Conservation (phyloP, 2,329 filamentous ascomycete genomes). For the Ascochyta viciae-villosae region DNA sequence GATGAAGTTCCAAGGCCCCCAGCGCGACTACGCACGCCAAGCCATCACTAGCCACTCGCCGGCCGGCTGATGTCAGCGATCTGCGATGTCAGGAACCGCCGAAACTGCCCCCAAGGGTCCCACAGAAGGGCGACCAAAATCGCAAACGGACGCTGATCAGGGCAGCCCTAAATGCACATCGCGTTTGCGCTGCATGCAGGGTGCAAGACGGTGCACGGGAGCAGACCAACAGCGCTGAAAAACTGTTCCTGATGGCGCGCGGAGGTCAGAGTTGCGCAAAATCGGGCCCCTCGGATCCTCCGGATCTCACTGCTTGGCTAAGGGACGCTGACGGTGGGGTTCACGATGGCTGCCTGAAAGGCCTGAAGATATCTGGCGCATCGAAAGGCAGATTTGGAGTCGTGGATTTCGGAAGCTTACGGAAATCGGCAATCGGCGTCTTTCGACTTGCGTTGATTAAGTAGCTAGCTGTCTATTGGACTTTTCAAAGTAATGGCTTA, state of each 20-base stretch:
- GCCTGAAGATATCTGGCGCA: too few relatives aligned
- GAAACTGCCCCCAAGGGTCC: background rate
- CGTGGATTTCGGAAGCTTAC: too few relatives aligned
- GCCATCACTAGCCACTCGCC: background rate
- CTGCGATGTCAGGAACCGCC: background rate
- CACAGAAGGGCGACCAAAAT: background rate
- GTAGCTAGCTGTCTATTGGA: too few relatives aligned
- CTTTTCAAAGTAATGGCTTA: too few relatives aligned
- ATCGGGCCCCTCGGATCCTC: background rate
- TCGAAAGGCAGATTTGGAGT: too few relatives aligned
- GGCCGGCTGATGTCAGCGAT: background rate
- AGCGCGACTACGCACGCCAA: background rate
- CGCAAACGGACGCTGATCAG: background rate
- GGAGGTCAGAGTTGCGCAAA: background rate
- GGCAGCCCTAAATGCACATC: background rate
- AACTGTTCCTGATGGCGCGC: background rate
- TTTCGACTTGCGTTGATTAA: too few relatives aligned
- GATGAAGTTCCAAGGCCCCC: background rate
- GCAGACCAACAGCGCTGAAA: background rate
- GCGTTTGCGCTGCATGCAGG: background rate
- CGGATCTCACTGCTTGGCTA: background rate
- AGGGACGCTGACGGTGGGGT: too few relatives aligned
- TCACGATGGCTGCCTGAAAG: too few relatives aligned
- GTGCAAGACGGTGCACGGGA: background rate
- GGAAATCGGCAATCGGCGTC: too few relatives aligned